These are phyloP conservation scores for Phialophora macrospora DNA, from an alignment of 2,329 filamentous ascomycete genomes.

Conservation along the genomic window DNA sequence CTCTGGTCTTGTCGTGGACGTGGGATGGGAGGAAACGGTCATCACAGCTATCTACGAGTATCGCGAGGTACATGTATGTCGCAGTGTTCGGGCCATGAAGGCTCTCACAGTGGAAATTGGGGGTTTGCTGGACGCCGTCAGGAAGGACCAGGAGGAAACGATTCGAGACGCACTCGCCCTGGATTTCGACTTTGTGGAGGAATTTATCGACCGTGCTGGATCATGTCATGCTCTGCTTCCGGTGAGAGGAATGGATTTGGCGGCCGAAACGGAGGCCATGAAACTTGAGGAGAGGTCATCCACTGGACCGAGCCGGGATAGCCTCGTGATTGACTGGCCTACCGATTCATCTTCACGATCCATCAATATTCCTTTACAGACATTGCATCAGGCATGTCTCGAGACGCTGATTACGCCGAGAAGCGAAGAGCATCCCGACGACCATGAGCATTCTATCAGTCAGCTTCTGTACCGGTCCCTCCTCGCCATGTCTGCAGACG, in stretches of 20 bases:
- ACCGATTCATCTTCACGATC: slow-evolving; percentile 26
- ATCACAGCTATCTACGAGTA: slow-evolving; percentile 90
- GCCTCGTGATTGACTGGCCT: slow-evolving; percentile 37
- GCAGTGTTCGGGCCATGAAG: slow-evolving; percentile 76
- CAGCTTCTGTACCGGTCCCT: slow-evolving; percentile 76
- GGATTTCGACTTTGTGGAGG: slow-evolving; percentile 42
- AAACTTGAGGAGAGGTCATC: slow-evolving; percentile 16
- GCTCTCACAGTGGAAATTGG: slow-evolving; percentile 72
- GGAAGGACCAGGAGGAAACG: slow-evolving; percentile 26
- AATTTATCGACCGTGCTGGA: slow-evolving; percentile 35
- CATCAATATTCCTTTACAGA: slow-evolving; percentile 67
- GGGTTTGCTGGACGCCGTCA: slow-evolving; percentile 26
- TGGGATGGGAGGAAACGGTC: slow-evolving; percentile 90
- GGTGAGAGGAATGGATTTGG: slow-evolving; percentile 11
- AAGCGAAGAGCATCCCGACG: slow-evolving; percentile 70
- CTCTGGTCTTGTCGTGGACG: slow-evolving; percentile 83
- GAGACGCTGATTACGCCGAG: slow-evolving; percentile 70
- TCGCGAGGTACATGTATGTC: slow-evolving; percentile 72
- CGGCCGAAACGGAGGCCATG: slow-evolving; percentile 14
- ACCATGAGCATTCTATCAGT: slow-evolving; percentile 81
- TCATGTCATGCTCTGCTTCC: slow-evolving; percentile 27
- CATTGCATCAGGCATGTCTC: slow-evolving; percentile 76
- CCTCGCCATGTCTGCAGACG: slow-evolving; percentile 76
- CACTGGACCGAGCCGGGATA: not conserved
- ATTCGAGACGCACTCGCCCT: slow-evolving; percentile 27